These are phyloP conservation scores for Penicillium sclerotiorum DNA, from an alignment of 2,329 filamentous ascomycete species.

Conservation along the genomic window DNA sequence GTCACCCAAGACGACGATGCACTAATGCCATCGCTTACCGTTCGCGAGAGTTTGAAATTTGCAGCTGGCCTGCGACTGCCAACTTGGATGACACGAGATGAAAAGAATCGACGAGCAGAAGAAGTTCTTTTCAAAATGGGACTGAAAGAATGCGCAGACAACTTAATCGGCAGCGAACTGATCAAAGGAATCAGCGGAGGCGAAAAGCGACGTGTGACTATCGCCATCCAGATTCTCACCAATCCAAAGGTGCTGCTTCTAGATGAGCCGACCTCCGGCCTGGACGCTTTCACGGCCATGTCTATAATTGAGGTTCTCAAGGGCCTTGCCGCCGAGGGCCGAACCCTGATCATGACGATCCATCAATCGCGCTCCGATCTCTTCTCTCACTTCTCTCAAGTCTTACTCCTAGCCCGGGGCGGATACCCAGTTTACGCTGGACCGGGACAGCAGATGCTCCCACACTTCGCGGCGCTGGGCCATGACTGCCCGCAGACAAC, in stretches of 20 bases:
- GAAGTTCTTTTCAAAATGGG: slow-evolving; percentile 75
- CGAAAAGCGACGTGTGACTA: slow-evolving; percentile 75
- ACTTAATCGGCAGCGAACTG: slow-evolving; percentile 70
- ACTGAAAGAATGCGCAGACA: slow-evolving; percentile 76
- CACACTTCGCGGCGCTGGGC: slow-evolving; percentile 63
- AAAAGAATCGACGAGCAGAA: slow-evolving; percentile 70
- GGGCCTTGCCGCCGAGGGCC: slow-evolving; percentile 70
- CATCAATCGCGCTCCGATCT: slow-evolving; percentile 76
- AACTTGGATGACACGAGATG: slow-evolving; percentile 67
- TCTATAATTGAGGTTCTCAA: slow-evolving; percentile 75
- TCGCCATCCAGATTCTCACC: slow-evolving; percentile 75
- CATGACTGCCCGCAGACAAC: slow-evolving; percentile 68
- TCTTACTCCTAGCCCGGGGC: slow-evolving; percentile 70
- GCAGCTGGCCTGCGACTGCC: slow-evolving; percentile 72
- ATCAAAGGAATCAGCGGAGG: slow-evolving; percentile 79
- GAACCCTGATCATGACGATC: slow-evolving; percentile 75
- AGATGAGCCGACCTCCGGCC: slow-evolving; percentile 74
- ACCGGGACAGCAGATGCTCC: slow-evolving; percentile 63
- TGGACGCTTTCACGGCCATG: slow-evolving; percentile 76
- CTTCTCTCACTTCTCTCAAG: slow-evolving; percentile 70
- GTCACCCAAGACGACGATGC: slow-evolving; percentile 80
- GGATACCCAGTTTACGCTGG: slow-evolving; percentile 71
- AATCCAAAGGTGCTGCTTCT: slow-evolving; percentile 72
- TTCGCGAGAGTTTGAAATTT: slow-evolving; percentile 72
- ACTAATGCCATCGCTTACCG: slow-evolving; percentile 71